Conservation (phyloP, 257 asterid species). For the Haberlea rhodopensis region DNA sequence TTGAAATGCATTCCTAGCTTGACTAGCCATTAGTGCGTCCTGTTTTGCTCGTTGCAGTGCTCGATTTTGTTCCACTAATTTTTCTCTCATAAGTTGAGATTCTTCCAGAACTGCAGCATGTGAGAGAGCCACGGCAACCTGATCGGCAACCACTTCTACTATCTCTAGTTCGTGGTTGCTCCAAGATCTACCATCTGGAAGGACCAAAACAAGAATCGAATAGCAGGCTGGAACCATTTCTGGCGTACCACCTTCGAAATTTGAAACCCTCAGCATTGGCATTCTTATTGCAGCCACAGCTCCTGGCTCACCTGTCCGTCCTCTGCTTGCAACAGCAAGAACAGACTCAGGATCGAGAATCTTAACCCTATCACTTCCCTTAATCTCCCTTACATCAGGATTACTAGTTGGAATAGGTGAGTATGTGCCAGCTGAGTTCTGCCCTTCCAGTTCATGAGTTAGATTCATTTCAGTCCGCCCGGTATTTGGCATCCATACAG, state of each 20-base stretch:
- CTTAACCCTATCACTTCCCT: slow-evolving; percentile 55
- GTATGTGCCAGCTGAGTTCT: slow-evolving; percentile 34
- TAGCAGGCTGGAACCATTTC: slow-evolving; percentile 82
- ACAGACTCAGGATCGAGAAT: slow-evolving; percentile 58
- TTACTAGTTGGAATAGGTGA: slow-evolving; percentile 48
- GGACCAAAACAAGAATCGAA: slow-evolving; percentile 81
- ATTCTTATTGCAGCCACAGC: slow-evolving; percentile 87
- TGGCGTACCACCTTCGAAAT: slow-evolving; percentile 86
- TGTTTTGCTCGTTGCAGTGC: slow-evolving; percentile 74
- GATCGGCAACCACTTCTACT: slow-evolving; percentile 82
- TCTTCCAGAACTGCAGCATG: slow-evolving; percentile 96
- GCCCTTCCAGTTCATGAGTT: slow-evolving; percentile 58
- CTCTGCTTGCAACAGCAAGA: slow-evolving; percentile 78
- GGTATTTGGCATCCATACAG: slow-evolving; percentile 88
- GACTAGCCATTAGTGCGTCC: slow-evolving; percentile 82
- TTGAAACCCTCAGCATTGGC: slow-evolving; percentile 89
- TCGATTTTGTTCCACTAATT: slow-evolving; percentile 70
- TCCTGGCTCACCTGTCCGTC: slow-evolving; percentile 52
- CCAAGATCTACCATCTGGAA: slow-evolving; percentile 75
- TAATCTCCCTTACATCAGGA: slow-evolving; percentile 62
- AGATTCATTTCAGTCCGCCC: slow-evolving; percentile 66
- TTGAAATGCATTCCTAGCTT: slow-evolving; percentile 78
- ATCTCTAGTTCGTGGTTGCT: slow-evolving; percentile 71
- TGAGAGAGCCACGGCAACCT: slow-evolving; percentile 93
- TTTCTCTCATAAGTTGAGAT: slow-evolving; percentile 74